Evolutionary conservation across 2,329 filamentous ascomycete species (phyloP), one percentile per base, ranked within the genome.

Genomic region (Volutella citrinella): DNA sequence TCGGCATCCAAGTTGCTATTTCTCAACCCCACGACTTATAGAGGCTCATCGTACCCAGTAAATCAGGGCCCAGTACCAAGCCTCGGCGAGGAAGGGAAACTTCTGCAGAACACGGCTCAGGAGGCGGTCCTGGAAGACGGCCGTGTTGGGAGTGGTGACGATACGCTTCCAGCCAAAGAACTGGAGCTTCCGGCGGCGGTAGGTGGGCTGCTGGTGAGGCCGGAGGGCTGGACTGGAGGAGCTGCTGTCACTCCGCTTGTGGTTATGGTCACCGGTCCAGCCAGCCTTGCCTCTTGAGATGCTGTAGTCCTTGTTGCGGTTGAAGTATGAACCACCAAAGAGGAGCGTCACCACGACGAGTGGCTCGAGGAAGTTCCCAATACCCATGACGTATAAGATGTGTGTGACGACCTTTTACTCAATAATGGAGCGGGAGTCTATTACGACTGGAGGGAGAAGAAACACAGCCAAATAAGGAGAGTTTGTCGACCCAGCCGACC

Each of bases 21-120:
- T n/a, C n/a, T n/a, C n/a, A n/a, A n/a, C n/a, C n/a, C n/a, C n/a
- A n/a, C n/a, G n/a, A n/a, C n/a, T n/a, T n/a, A n/a, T n/a, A n/a
- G n/a, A n/a, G n/a, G n/a, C n/a, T n/a, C n/a, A 22, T 9, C 36
- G 21, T 71, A 86, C 82, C 82, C 83, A 87, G 64, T 87, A 87
- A 31, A 87, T 80, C 43, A 86, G 63, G 4, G 79, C 77, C 83
- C 83, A 87, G 50, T 87, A 87, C 82, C 82, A 87, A 24, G 76
- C 81, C 59, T 88, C 84, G 2, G 80, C 79, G 18, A 87, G 58
- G 54, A 88, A 88, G 1, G 84, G 84, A 45, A 85, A 78, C 52
- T 76, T 81, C 37, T 69, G 69, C 11, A 87, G 68, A 21, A 87
- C 47, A 5, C 82, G 70, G 36, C 57, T 60, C 8, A 52, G 30